Evolutionary conservation across 495 filamentous ascomycete species (phyloP).

Genomic region (Aspergillus nanangensis): DNA sequence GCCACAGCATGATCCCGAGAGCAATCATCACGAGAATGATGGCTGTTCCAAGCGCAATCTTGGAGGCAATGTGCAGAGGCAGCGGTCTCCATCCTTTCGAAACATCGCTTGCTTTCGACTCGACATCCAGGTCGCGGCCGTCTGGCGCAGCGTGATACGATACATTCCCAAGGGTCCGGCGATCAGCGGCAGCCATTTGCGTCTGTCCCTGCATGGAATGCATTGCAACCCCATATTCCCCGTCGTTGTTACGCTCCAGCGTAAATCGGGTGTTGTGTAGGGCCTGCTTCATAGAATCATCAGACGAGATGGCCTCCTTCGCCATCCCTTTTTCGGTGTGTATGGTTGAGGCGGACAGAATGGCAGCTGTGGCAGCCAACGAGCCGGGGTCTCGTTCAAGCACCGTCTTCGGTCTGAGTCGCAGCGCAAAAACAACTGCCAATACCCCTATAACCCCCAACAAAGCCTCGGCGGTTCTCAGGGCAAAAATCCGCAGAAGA

Average conservation of each 20-base stretch:
- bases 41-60: neutral
- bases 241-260: neutral
- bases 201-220: neutral
- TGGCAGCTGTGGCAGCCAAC: neutral
- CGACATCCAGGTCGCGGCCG: neutral
- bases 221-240: neutral
- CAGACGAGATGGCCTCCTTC: neutral
- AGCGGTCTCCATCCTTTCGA: neutral
- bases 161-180: neutral
- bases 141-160: neutral
- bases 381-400: neutral
- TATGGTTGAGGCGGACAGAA: neutral
- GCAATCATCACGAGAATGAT: neutral
- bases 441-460: neutral
- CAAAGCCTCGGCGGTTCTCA: neutral
- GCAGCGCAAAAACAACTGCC: neutral
- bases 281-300: neutral
- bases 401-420: neutral
- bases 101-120: neutral
- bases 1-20: slow-evolving; percentile 1
- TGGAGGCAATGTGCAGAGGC: neutral
- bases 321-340: neutral
- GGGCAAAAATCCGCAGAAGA: neutral
- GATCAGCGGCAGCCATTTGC: neutral
- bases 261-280: neutral